Evolutionary conservation across 2,329 filamentous ascomycete species (phyloP).

Genomic region (Alternaria gaisen): DNA sequence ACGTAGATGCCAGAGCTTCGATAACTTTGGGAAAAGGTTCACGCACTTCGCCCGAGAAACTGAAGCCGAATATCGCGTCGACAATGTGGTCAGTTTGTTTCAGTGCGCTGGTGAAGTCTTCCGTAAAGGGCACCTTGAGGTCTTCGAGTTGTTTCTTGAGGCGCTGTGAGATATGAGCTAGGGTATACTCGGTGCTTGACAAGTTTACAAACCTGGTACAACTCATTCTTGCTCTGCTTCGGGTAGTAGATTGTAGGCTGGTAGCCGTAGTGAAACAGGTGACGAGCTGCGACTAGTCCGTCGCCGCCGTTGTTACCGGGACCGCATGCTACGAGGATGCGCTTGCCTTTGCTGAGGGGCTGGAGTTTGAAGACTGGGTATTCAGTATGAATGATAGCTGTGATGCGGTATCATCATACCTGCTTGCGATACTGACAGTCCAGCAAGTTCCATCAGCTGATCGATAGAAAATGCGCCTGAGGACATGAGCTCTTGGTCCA

Average conservation of each 20-base stretch:
- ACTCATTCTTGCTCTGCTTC: constrained; percentile 87
- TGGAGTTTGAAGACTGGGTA: constrained; percentile 79
- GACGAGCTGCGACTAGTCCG: constrained; percentile 90
- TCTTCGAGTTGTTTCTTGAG: constrained; percentile 85
- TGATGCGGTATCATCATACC: constrained; percentile 56
- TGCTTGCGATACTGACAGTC: constrained; percentile 90
- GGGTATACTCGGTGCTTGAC: no score
- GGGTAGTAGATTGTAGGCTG: constrained; percentile 89
- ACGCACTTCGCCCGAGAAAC: constrained; percentile 89
- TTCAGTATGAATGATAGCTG: background rate
- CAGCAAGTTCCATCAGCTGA: constrained; percentile 96
- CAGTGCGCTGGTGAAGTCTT: constrained; percentile 77
- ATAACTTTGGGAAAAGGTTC: constrained; percentile 90
- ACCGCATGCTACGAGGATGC: constrained; percentile 88
- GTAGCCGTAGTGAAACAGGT: constrained; percentile 92
- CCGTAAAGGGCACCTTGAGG: constrained; percentile 81
- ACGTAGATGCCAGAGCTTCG: constrained; percentile 74
- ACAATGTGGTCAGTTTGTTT: constrained; percentile 79
- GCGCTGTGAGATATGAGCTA: constrained; percentile 62
- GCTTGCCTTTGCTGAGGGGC: constrained; percentile 73
- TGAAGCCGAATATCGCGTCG: constrained; percentile 96
- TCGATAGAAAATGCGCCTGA: constrained; percentile 89
- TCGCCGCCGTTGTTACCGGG: constrained; percentile 85
- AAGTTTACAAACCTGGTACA: constrained; percentile 74
- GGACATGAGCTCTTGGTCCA: constrained; percentile 95